phyloP scores from a whole-genome alignment of 345 rosid genomes.

The Sisymbrium irio region DNA sequence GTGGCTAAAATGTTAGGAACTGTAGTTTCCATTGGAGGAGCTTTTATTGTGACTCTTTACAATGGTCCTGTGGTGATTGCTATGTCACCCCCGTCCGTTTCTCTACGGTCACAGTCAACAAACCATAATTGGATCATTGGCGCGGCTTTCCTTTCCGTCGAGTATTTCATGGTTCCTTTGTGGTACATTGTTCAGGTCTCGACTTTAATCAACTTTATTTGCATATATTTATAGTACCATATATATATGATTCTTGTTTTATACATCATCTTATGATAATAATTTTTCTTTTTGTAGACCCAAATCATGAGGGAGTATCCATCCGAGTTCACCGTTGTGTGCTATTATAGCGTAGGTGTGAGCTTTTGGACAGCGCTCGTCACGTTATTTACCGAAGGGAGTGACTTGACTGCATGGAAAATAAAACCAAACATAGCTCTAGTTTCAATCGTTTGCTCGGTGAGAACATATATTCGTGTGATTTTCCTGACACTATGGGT shows the following conservation, averaged over 20 bases:
- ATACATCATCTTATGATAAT: background rate
- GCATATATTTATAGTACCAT: background rate
- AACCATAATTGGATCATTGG: slow-evolving; percentile 68
- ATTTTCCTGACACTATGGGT: background rate
- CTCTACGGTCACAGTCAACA: slow-evolving; percentile 41
- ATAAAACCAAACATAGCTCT: slow-evolving; percentile 52
- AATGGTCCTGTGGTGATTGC: slow-evolving; percentile 60
- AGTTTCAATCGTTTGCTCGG: slow-evolving; percentile 75
- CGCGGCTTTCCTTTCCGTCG: slow-evolving; percentile 61
- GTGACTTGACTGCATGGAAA: slow-evolving; percentile 59
- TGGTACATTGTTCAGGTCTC: slow-evolving; percentile 93
- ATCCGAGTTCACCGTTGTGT: slow-evolving; percentile 74
- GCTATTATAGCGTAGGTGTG: slow-evolving; percentile 67
- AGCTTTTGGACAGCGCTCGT: slow-evolving; percentile 58
- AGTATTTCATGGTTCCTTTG: slow-evolving; percentile 62
- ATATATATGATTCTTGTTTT: background rate
- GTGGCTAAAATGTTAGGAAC: slow-evolving; percentile 84
- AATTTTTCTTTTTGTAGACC: slow-evolving; percentile 37
- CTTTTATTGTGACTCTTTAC: slow-evolving; percentile 71
- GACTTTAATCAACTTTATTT: background rate
- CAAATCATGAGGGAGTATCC: slow-evolving; percentile 90
- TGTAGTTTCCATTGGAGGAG: slow-evolving; percentile 69
- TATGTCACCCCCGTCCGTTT: slow-evolving; percentile 34
- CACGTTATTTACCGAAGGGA: slow-evolving; percentile 49
- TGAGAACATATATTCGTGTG: slow-evolving; percentile 38